Percentiles rank a stretch among this genome's conserved stretches.
Conservation (phyloP, 805 yeast species). For the Ogataea parapolymorpha region DNA sequence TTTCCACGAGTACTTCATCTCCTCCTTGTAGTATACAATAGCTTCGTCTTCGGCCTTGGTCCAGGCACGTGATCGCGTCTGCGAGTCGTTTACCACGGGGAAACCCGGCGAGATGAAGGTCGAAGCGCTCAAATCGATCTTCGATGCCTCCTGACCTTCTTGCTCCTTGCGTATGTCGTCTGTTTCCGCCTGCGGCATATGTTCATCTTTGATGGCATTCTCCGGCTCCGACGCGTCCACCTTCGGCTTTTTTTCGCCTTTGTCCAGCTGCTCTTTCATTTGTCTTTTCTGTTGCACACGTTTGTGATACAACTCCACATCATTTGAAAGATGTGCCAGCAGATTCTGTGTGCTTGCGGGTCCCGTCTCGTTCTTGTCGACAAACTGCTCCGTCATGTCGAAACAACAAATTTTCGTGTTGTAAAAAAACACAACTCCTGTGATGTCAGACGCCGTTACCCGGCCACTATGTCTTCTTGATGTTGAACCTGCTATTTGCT, state of each 20-base stretch:
- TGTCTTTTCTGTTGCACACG: constrained; percentile 27
- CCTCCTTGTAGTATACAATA: constrained; percentile 37
- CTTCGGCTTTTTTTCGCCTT: constrained; percentile 3
- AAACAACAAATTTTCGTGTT: constrained; percentile 9
- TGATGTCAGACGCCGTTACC: constrained; percentile 4
- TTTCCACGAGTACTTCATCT: constrained; percentile 37
- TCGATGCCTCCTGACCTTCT: neutral
- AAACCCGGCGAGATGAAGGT: neutral
- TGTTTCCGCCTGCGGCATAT: neutral
- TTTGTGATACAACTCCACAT: constrained; percentile 30
- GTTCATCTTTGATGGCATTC: neutral
- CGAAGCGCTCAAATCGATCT: neutral
- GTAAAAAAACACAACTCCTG: constrained; percentile 10
- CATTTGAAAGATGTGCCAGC: constrained; percentile 26
- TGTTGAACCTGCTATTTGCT: constrained; percentile 9
- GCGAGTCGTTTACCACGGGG: neutral
- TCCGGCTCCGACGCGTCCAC: constrained; percentile 4
- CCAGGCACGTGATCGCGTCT: constrained; percentile 26
- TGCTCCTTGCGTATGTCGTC: neutral
- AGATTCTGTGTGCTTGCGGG: constrained; percentile 11
- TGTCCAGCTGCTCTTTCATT: constrained; percentile 14
- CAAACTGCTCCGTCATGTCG: constrained; percentile 9
- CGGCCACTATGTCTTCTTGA: constrained; percentile 9
- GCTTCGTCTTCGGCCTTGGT: constrained; percentile 36
- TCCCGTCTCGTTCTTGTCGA: constrained; percentile 1